These are phyloP conservation scores for Syncephalastrum racemosum DNA, from an alignment of 371 early-diverging fungal species.

Conservation along the genomic window DNA sequence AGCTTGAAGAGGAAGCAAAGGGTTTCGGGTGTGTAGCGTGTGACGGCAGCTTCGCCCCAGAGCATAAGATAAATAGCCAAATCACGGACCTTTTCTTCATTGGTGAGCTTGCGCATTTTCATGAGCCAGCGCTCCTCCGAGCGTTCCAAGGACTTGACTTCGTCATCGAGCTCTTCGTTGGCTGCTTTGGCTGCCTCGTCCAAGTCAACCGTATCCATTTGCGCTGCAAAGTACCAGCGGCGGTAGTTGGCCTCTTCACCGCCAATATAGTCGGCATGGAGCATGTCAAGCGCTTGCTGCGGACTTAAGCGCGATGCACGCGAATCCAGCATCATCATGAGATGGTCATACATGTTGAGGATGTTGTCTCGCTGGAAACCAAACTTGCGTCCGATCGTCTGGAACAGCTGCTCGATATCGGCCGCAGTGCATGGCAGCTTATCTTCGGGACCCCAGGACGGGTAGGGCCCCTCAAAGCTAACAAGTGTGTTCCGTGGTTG, in stretches of 20 bases:
- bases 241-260: conserved; percentile 85
- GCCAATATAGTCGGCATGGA: conserved; percentile 88
- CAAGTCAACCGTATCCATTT: conserved; percentile 70
- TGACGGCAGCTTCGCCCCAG: conserved; percentile 87
- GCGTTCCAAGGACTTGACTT: conserved; percentile 41
- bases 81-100: conserved; percentile 69
- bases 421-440: conserved; percentile 66
- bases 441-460: conserved; percentile 68
- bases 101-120: conserved; percentile 73
- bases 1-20: conserved; percentile 85
- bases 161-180: conserved; percentile 39
- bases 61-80: conserved; percentile 78
- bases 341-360: conserved; percentile 71
- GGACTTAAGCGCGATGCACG: conserved; percentile 80
- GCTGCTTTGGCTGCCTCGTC: conserved; percentile 43
- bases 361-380: conserved; percentile 81
- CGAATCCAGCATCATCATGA: conserved; percentile 85
- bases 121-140: conserved; percentile 71
- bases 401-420: conserved; percentile 67
- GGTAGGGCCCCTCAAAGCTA: conserved; percentile 39
- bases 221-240: conserved; percentile 86
- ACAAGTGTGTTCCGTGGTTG: no score
- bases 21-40: conserved; percentile 79
- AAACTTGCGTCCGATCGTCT: conserved; percentile 60
- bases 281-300: conserved; percentile 69